phyloP scores from a whole-genome alignment of 129 eudicot genomes.

The Escallonia rubra region DNA sequence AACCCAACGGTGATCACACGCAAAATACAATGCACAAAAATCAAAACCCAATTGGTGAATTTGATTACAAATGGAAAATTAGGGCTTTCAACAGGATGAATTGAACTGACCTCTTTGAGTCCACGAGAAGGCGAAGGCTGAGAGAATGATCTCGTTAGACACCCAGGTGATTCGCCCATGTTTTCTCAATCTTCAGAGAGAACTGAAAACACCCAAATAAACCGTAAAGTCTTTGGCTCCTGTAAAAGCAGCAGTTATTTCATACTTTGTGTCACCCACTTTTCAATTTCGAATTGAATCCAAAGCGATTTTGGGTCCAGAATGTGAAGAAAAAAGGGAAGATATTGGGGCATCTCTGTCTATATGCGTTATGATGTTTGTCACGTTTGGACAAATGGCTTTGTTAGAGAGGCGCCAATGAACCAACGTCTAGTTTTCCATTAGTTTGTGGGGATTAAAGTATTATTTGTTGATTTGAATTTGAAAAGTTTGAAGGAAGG shows the following conservation, averaged over 20 bases:
- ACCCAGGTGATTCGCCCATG: constrained; percentile 65
- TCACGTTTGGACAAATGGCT: background rate
- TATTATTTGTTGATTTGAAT: background rate
- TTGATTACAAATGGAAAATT: background rate
- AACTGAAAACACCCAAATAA: too few species aligned
- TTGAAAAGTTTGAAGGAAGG: background rate
- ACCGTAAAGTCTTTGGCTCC: too few species aligned
- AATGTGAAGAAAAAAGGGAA: constrained; percentile 13
- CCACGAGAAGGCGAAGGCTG: constrained; percentile 58
- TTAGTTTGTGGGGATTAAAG: background rate
- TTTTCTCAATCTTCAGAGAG: background rate
- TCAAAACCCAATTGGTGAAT: background rate
- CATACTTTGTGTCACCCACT: background rate
- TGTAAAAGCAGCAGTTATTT: too few species aligned
- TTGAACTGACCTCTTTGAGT: constrained; percentile 39
- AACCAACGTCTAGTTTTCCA: constrained; percentile 45
- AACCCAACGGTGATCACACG: too few species aligned
- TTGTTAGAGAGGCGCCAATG: constrained; percentile 6
- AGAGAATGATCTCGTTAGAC: constrained; percentile 59
- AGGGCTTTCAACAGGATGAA: background rate
- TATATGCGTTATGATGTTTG: background rate
- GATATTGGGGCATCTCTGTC: background rate
- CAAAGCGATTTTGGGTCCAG: background rate
- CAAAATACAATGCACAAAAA: background rate
- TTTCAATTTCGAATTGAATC: background rate